Evolutionary conservation across 2,329 filamentous ascomycete species (phyloP).

Genomic region (Colletotrichum filicis): DNA sequence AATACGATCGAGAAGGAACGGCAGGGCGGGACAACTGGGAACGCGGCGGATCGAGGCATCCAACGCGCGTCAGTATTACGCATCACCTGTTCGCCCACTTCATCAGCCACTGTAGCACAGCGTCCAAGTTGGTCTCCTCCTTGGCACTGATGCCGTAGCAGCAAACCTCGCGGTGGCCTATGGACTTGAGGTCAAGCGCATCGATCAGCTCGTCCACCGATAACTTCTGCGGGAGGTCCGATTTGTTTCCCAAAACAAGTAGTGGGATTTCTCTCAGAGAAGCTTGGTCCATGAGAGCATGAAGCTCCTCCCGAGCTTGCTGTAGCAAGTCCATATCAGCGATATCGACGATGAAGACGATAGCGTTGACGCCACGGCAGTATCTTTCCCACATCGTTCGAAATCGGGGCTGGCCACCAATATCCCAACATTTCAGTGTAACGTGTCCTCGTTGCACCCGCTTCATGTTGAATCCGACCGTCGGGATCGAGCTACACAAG

Average conservation of each 20-base stretch:
- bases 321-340: constrained; percentile 85
- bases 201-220: constrained; percentile 97
- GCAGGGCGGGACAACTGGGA: background rate
- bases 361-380: constrained; percentile 96
- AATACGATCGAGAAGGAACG: background rate
- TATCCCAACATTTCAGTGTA: constrained; percentile 98
- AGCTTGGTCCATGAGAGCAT: constrained; percentile 85
- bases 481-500: constrained; percentile 88
- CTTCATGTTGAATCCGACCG: constrained; percentile 99
- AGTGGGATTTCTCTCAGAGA: constrained; percentile 90
- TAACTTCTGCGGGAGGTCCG: constrained; percentile 89
- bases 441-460: constrained; percentile 97
- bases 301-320: constrained; percentile 90
- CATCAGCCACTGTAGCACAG: constrained; percentile 96
- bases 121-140: constrained; percentile 98
- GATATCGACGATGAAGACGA: constrained; percentile 98
- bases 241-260: constrained; percentile 96
- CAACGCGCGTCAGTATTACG: constrained; percentile 15
- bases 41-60: background rate
- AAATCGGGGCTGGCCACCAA: constrained; percentile 96
- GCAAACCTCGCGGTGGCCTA: constrained; percentile 93
- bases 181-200: constrained; percentile 86
- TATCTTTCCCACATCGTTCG: constrained; percentile 99
- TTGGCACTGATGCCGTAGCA: constrained; percentile 99
- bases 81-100: constrained; percentile 81